Percentiles rank a stretch among this genome's conserved stretches.
Evolutionary conservation across 768 basidiomycete species (phyloP).

Genomic region (Amanita jacksonii): DNA sequence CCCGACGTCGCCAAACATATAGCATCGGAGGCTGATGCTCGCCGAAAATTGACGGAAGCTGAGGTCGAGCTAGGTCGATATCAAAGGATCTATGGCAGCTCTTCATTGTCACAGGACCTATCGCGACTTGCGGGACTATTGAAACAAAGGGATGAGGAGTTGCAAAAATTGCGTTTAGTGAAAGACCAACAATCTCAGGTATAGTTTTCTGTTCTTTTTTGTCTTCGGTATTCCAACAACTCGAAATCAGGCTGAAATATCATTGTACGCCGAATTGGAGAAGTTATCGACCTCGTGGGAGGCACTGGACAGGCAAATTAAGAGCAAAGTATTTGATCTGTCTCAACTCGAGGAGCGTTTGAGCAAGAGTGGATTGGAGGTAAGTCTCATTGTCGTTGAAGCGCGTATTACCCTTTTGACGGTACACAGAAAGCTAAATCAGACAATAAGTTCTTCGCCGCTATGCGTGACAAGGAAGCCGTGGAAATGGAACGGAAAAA

Average conservation of each 20-base stretch:
- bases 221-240: slow-evolving; percentile 7
- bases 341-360: slow-evolving; percentile 63
- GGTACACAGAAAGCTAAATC: slow-evolving; percentile 78
- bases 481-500: slow-evolving; percentile 68
- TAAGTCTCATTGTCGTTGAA: slow-evolving; percentile 24
- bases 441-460: slow-evolving; percentile 89
- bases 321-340: slow-evolving; percentile 83
- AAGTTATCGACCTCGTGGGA: slow-evolving; percentile 85
- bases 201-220: slow-evolving; percentile 13
- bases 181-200: slow-evolving; percentile 60
- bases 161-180: slow-evolving; percentile 51
- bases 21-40: slow-evolving; percentile 39
- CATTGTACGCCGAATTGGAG: slow-evolving; percentile 79
- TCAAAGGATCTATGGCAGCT: slow-evolving; percentile 52
- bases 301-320: slow-evolving; percentile 65
- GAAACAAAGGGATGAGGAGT: slow-evolving; percentile 57
- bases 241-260: slow-evolving; percentile 49
- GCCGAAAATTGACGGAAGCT: slow-evolving; percentile 36
- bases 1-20: slow-evolving; percentile 45
- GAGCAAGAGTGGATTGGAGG: slow-evolving; percentile 57
- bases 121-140: slow-evolving; percentile 44
- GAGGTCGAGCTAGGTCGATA: slow-evolving; percentile 49
- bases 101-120: slow-evolving; percentile 43
- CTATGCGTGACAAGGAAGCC: slow-evolving; percentile 84
- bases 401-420: not conserved